Evolutionary conservation across 108 stramenopile genomes (phyloP).

Genomic region (Nitzschia inconspicua): DNA sequence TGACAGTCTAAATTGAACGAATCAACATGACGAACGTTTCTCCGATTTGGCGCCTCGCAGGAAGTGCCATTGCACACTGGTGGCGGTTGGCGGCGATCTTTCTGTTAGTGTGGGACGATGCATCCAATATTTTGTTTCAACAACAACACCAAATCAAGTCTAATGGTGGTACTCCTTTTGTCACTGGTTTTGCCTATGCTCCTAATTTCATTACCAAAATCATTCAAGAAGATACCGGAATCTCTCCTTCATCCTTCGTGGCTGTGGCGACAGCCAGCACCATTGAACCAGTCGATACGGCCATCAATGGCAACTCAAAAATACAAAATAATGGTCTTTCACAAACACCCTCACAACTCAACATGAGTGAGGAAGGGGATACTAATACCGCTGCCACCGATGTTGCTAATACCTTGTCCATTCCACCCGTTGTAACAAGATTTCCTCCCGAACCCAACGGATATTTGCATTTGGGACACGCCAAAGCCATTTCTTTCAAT

Average conservation of each 20-base stretch:
- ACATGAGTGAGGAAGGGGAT: background rate
- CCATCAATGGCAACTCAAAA: background rate
- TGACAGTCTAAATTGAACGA: no score
- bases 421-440: conserved; percentile 71
- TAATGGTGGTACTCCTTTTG: background rate
- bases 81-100: no score
- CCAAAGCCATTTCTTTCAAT: conserved; percentile 87
- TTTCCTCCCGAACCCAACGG: conserved; percentile 99
- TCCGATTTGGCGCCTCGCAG: no score
- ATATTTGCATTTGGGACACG: conserved; percentile 98
- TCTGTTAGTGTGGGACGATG: no score
- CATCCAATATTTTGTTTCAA: no score
- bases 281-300: conserved; percentile 3
- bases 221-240: conserved; percentile 62
- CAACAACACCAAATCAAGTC: no score
- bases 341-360: no score
- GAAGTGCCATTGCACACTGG: no score
- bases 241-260: no score
- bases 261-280: conserved; percentile 10
- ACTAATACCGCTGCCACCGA: background rate
- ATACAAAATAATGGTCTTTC: no score
- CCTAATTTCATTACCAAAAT: conserved; percentile 90
- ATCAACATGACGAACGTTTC: no score
- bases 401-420: background rate
- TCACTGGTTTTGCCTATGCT: conserved; percentile 66